These are phyloP conservation scores for Penstemon eatonii DNA, from an alignment of 257 asterid genomes.

Conservation along the genomic window DNA sequence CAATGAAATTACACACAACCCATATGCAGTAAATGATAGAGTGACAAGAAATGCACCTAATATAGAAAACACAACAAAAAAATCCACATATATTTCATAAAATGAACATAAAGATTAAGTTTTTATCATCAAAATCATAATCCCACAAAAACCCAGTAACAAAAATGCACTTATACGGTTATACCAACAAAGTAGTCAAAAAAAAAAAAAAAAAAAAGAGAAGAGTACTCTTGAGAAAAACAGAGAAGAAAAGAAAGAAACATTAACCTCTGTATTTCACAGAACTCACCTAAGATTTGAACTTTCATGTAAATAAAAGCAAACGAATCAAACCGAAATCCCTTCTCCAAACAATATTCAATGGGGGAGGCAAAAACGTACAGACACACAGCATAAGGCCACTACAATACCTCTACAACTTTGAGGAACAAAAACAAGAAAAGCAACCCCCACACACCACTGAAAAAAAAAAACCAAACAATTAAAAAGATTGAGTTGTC, in stretches of 20 bases:
- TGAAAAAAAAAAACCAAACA: slow-evolving; percentile 37
- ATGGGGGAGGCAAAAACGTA: slow-evolving; percentile 24
- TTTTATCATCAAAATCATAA: slow-evolving; percentile 22
- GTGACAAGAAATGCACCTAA: not conserved
- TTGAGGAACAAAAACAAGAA: slow-evolving; percentile 40
- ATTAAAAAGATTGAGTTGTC: slow-evolving; percentile 61
- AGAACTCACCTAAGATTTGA: slow-evolving; percentile 24
- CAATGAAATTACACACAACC: slow-evolving; percentile 23
- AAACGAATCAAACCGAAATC: slow-evolving; percentile 30
- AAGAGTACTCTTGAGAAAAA: slow-evolving; percentile 2
- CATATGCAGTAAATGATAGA: slow-evolving; percentile 26
- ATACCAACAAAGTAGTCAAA: not conserved
- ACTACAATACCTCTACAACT: slow-evolving; percentile 23
- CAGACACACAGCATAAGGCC: slow-evolving; percentile 27
- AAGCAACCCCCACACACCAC: slow-evolving; percentile 30
- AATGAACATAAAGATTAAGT: slow-evolving; percentile 23
- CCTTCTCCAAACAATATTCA: slow-evolving; percentile 24
- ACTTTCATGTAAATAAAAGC: slow-evolving; percentile 30
- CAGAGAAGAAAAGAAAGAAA: slow-evolving; percentile 18
- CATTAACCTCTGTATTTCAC: slow-evolving; percentile 11
- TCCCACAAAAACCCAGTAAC: slow-evolving; percentile 13
- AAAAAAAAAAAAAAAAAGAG: not conserved
- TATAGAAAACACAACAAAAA: no score
- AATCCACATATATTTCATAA: slow-evolving; percentile 11
- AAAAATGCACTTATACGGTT: slow-evolving; percentile 5